Conservation (phyloP, 495 filamentous ascomycete genomes). For the Echria macrotheca region DNA sequence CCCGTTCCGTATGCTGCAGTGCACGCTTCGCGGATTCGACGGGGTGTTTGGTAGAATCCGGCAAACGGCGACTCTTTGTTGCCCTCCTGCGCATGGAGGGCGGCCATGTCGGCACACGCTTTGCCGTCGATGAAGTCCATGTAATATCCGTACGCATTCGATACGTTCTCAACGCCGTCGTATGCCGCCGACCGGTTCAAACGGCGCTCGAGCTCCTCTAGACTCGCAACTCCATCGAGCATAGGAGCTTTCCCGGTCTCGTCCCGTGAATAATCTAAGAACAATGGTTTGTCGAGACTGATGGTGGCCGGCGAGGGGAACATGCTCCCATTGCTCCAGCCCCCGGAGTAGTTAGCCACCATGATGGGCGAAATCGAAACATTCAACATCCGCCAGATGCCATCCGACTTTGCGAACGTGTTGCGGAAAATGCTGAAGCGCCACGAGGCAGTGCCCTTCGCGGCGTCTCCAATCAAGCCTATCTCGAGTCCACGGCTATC, state of each 20-base stretch:
- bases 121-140: constrained; percentile 16
- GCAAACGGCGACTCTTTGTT: constrained; percentile 13
- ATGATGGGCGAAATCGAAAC: constrained; percentile 8
- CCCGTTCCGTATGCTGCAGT: constrained; percentile 3
- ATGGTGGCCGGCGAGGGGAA: neutral
- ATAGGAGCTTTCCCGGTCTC: neutral
- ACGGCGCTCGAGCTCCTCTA: constrained; percentile 10
- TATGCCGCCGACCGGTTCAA: constrained; percentile 13
- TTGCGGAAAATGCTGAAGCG: constrained; percentile 16
- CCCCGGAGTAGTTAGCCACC: constrained; percentile 13
- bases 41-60: constrained; percentile 15
- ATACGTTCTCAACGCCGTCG: constrained; percentile 16
- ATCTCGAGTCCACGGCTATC: constrained; percentile 15
- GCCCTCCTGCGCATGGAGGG: constrained; percentile 8
- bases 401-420: constrained; percentile 10
- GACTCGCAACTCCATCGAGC: too few species aligned
- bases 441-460: constrained; percentile 6
- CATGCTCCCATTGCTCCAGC: constrained; percentile 15
- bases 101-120: constrained; percentile 13
- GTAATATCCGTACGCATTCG: constrained; percentile 17
- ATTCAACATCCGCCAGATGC: constrained; percentile 13
- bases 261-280: neutral
- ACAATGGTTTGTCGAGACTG: neutral
- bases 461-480: constrained; percentile 13
- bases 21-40: constrained; percentile 9